phyloP scores from a whole-genome alignment of 257 asterid genomes.

The Solanum lycopersicoides region DNA sequence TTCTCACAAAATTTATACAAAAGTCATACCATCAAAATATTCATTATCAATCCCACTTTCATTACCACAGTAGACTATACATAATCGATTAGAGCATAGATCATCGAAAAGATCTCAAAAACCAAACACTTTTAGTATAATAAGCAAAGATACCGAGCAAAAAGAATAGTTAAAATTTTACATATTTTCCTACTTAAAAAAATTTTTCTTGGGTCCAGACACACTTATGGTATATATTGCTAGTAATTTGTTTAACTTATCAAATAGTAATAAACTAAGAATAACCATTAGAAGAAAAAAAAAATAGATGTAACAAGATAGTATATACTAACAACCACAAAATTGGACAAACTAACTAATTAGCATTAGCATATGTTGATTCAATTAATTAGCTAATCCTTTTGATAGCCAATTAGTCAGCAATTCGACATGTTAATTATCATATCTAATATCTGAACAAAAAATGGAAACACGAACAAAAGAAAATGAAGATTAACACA shows the following conservation, averaged over 20 bases:
- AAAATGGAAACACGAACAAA: neutral
- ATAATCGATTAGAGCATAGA: neutral
- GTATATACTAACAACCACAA: neutral
- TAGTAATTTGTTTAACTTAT: neutral
- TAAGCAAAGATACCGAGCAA: no score
- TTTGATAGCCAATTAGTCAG: conserved; percentile 29
- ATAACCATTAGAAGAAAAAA: neutral
- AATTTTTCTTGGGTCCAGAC: neutral
- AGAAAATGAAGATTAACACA: conserved; percentile 6
- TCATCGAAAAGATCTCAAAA: neutral
- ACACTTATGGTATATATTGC: neutral
- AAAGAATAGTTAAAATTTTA: no score
- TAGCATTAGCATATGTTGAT: conserved; percentile 8
- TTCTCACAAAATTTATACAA: no score
- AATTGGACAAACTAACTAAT: neutral
- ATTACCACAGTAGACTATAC: neutral
- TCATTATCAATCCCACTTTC: neutral
- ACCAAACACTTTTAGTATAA: no score
- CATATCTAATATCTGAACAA: conserved; percentile 17
- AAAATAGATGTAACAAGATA: neutral
- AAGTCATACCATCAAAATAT: no score
- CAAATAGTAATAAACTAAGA: no score
- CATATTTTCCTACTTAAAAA: neutral
- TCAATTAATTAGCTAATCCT: conserved; percentile 34
- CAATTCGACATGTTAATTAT: conserved; percentile 36